Base-by-base conservation (phyloP, 2,329 filamentous ascomycete species). In the Aureobasidium sp. region DNA sequence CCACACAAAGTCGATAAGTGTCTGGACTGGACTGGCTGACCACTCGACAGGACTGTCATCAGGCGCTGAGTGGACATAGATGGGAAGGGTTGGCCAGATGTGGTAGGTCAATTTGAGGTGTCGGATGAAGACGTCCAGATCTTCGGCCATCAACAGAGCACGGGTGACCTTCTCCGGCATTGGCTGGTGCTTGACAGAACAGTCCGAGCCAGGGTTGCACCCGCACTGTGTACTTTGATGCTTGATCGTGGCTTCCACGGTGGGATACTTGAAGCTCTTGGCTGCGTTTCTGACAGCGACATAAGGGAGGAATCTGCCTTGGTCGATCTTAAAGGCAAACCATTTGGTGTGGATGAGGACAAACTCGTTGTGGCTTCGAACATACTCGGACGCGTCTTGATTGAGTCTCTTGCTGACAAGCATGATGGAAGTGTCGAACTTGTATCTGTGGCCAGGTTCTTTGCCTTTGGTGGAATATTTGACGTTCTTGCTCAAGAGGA, bases 381-480 rank as follows among this genome's bases (percentile, higher is more conserved):
- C 20, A 48, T 47, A 59, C 24, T 34, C 15, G 20, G 55, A 36
- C 20, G 55, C 55, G 27, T 59, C 55, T 27, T 27, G 36, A 29
- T 48, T 37, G 29, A 59, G 20, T 47, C 17, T 37, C 55, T 59
- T 59, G 43, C 48, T 59, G 55, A 59, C 55, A 47, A 24, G 55
- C 41, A 59, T 47, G 41, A 48, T 26, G 29, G 55, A 41, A n/a
- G 27, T 48, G 43, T 59, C n/a, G 32, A 59, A 47, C 32, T 48
- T 47, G 43, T 59, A 59, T 10, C 27, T 59, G 43, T 47, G 44
- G 20, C 55, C 44, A 29, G 55, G 55, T 17, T 48, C 5, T 27
- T 36, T 47, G 41, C 55, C 55, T 24, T 36, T 47, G 43, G 39
- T 48, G 10, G 55, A 48, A n/a, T 59, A 47, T 48, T 48, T 48